Evolutionary conservation across 2,329 filamentous ascomycete genomes (phyloP), one percentile per base, ranked within the genome.

Genomic region (Diaporthe eres): DNA sequence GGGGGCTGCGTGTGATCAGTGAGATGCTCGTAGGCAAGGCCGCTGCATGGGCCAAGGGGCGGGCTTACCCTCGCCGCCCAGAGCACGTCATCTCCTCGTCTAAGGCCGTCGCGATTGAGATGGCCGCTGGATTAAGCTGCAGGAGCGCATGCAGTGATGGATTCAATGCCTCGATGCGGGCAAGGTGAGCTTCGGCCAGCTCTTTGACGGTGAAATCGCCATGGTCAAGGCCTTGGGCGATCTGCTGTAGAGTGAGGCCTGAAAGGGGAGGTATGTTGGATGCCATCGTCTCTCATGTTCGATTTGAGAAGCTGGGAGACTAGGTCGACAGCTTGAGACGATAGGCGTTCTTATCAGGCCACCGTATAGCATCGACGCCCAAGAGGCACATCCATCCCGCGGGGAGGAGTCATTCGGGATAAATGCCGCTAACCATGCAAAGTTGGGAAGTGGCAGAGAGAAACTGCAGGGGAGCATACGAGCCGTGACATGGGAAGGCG

Each of bases 171-270:
- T 31, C 19, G 22, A 65, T 49, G 25, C 61, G 42, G 22, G 61
- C 25, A 22, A 47, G 60, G 60, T 65, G 60, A 61, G 57, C 39
- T 31, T 65, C 60, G 19, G 25, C 13, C 4, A 65, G 39, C 39
- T 65, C 25, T 31, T 31, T 65, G 61, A 49, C 42, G 42, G 61
- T 47, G 39, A 65, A 34, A 47, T 65, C 42, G 10, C 42, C 61
- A 34, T 19, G 44, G 61, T 65, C 42, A 47, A 65, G 61, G 42
- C 42, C 61, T 9, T 49, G 42, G 28, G 42, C 61, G 12, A 65
- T 12, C 42, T 65, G 25, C 15, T 47, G 60, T n/a, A 47, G 19
- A 9, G 28, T 49, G 61, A 47, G 61, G 19, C 17, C 17, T 31
- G 42, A 65, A 8, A 47, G 39, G 12, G 60, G 4, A 10, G 39